These are phyloP conservation scores for Pyronema omphalodes DNA, from an alignment of 495 filamentous ascomycete species.

Conservation along the genomic window DNA sequence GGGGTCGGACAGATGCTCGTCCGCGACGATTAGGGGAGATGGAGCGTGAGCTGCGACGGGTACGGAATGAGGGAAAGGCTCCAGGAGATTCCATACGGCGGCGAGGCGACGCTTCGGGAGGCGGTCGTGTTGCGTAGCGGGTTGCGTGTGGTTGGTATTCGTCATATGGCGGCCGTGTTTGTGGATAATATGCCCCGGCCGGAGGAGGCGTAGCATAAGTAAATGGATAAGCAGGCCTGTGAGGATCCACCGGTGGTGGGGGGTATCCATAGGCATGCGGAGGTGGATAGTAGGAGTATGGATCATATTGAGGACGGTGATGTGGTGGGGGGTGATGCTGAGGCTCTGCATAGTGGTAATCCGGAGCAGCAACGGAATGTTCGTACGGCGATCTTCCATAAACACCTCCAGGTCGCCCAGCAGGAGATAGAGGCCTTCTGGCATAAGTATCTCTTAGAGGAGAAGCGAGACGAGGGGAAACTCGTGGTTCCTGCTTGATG, in stretches of 20 bases:
- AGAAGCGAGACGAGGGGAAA: not conserved
- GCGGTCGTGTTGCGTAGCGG: conserved; percentile 9
- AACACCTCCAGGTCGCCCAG: conserved; percentile 6
- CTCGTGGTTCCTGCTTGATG: conserved; percentile 19
- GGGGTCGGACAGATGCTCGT: not conserved
- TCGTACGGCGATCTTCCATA: conserved; percentile 11
- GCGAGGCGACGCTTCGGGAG: conserved; percentile 8
- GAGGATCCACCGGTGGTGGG: conserved; percentile 15
- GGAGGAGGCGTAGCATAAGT: conserved; percentile 12
- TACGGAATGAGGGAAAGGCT: conserved; percentile 5
- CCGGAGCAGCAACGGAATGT: conserved; percentile 5
- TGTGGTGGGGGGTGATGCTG: conserved; percentile 6
- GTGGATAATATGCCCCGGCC: conserved; percentile 10
- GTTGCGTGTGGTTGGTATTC: conserved; percentile 18
- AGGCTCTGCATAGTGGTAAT: conserved; percentile 2
- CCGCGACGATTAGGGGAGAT: conserved; percentile 12
- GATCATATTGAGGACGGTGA: conserved; percentile 12
- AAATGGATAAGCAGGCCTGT: conserved; percentile 12
- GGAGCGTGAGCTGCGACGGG: conserved; percentile 12
- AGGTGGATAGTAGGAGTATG: conserved; percentile 9
- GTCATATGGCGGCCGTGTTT: conserved; percentile 13
- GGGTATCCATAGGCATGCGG: conserved; percentile 5
- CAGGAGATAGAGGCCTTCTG: not conserved
- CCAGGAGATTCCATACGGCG: conserved; percentile 17
- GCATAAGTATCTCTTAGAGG: not conserved